Evolutionary conservation across 805 yeast species (phyloP).

Genomic region (Saitoella complicata): DNA sequence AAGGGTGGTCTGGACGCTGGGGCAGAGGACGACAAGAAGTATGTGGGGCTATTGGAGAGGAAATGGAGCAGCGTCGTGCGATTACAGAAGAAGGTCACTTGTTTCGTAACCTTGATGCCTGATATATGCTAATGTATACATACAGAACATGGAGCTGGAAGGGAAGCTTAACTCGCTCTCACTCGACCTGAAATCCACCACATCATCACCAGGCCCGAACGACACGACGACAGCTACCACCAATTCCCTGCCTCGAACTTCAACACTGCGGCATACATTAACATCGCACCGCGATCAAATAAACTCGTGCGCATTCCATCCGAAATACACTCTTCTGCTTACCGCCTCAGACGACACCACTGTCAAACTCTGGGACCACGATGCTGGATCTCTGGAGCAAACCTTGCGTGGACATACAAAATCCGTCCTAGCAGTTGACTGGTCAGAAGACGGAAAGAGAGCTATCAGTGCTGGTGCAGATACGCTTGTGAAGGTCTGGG

Average conservation of each 20-base stretch:
- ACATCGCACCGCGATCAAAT: conserved; percentile 46
- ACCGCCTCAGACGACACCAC: conserved; percentile 61
- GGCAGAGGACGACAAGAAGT: conserved; percentile 4
- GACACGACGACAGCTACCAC: conserved; percentile 15
- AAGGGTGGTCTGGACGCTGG: no score
- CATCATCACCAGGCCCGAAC: conserved; percentile 14
- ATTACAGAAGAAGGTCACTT: conserved; percentile 43
- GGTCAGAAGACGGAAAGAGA: no score
- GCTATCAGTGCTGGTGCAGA: no score
- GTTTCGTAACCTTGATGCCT: conserved; percentile 13
- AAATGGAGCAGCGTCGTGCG: conserved; percentile 81
- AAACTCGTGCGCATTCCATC: conserved; percentile 55
- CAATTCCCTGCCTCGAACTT: conserved; percentile 48
- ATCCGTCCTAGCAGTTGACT: conserved; percentile 40
- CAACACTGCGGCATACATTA: conserved; percentile 22
- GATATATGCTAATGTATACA: not conserved
- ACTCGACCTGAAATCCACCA: conserved; percentile 27
- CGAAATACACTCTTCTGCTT: conserved; percentile 46
- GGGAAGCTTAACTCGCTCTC: conserved; percentile 33
- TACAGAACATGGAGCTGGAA: conserved; percentile 44
- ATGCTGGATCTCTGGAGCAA: conserved; percentile 41
- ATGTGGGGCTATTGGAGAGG: conserved; percentile 35
- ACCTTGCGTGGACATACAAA: conserved; percentile 65
- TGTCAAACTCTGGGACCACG: conserved; percentile 58
- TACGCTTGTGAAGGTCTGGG: no score